Percentiles rank a stretch among this genome's conserved stretches.
Conservation (phyloP, 177 flowering plant genomes). For the Vitis hybrid region DNA sequence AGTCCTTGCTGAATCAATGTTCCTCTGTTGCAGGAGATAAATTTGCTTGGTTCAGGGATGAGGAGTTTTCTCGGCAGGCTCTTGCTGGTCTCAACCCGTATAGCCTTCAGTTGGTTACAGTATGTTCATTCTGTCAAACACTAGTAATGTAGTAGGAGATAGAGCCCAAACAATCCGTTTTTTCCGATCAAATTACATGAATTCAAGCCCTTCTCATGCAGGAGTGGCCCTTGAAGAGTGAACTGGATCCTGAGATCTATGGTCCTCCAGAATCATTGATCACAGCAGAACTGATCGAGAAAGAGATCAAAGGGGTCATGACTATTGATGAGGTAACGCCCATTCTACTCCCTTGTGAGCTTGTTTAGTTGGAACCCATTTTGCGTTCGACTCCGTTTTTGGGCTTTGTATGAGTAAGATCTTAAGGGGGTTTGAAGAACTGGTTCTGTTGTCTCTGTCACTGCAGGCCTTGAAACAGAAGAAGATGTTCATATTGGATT, state of each 20-base stretch:
- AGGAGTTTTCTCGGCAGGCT: slow-evolving; percentile 29
- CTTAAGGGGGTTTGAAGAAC: neutral
- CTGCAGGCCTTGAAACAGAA: slow-evolving; percentile 20
- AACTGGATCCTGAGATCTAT: slow-evolving; percentile 30
- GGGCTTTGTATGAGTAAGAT: too few species aligned
- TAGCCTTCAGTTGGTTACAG: slow-evolving; percentile 25
- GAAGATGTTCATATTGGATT: slow-evolving; percentile 45
- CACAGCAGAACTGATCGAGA: slow-evolving; percentile 12
- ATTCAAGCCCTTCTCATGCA: slow-evolving; percentile 2
- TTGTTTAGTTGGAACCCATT: neutral
- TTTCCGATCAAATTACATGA: too few species aligned
- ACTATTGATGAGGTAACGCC: slow-evolving; percentile 12
- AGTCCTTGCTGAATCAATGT: neutral
- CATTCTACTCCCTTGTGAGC: too few species aligned
- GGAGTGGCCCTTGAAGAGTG: slow-evolving; percentile 30
- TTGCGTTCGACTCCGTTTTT: too few species aligned
- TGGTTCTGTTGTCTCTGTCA: too few species aligned
- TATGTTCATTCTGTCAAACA: slow-evolving; percentile 1
- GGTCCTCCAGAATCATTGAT: slow-evolving; percentile 24
- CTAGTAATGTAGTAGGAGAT: neutral
- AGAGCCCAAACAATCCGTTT: too few species aligned
- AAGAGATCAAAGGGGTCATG: slow-evolving; percentile 11
- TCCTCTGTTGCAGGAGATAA: slow-evolving; percentile 15
- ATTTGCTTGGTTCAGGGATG: slow-evolving; percentile 18
- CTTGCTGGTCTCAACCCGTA: slow-evolving; percentile 41